Evolutionary conservation across 2,329 filamentous ascomycete species (phyloP), one percentile per base, ranked within the genome.

Genomic region (Xylaria sp.): DNA sequence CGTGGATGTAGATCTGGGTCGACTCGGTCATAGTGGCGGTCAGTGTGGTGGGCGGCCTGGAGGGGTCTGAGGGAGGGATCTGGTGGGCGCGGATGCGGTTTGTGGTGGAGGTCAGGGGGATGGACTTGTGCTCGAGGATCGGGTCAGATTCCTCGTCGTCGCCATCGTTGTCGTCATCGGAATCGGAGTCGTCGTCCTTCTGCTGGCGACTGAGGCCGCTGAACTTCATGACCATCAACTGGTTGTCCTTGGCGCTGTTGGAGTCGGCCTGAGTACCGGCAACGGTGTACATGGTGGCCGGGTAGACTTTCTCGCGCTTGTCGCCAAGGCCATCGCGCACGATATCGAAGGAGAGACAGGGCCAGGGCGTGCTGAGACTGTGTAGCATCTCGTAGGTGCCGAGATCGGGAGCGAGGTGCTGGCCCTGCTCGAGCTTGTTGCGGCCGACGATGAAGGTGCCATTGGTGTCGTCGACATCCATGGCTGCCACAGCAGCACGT

Each of bases 311-410:
- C 71, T 79, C 78, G 78, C 96, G 91, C 81, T 94, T 90, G 79
- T 97, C 92, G 74, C 96, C 96, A 20, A 99, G 88, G 62, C 86
- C 86, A 82, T 99, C 96, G 75, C 88, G 91, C 71, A 99, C 82
- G 69, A 99, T 91, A 79, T 98, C 96, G 82, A 98, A 97, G 1
- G 95, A 98, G 18, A 99, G 88, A 80, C 96, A 99, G 2, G 96
- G 96, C 96, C 96, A 99, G 0, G 94, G 94, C 8, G 94, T 94
- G 81, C 92, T 96, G 72, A 99, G 88, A 70, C 90, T 94, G 85
- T 99, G 96, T 68, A 99, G 89, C 94, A 99, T 97, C 80, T 98
- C 92, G 84, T 99, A 99, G 6, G 95, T 95, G n/a, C 92, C 93
- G 68, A 93, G 86, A 82, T 99, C 96, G 15, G 96, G 95, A 3